Evolutionary conservation across 1,284 basidiomycete species (phyloP).

Genomic region (Anthracocystis setariae): DNA sequence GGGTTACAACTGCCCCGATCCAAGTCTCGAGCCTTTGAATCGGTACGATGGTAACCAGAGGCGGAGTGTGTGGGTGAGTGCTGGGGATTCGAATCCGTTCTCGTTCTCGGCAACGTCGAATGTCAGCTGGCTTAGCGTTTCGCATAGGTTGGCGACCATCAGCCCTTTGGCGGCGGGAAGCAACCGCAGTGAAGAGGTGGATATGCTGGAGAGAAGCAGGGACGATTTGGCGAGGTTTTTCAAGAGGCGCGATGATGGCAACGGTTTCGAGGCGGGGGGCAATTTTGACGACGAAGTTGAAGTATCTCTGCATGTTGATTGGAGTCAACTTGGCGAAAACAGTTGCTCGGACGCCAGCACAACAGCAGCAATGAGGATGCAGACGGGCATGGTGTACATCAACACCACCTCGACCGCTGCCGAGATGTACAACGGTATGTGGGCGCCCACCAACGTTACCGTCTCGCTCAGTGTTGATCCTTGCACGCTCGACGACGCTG

Average conservation of each 20-base stretch:
- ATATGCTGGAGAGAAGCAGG: not conserved
- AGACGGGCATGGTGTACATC: slow-evolving; percentile 28
- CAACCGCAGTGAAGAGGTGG: slow-evolving; percentile 1
- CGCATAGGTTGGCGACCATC: slow-evolving; percentile 14
- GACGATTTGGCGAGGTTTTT: slow-evolving; percentile 4
- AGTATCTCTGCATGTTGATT: slow-evolving; percentile 18
- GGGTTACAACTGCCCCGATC: slow-evolving; percentile 38
- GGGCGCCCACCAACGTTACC: slow-evolving; percentile 17
- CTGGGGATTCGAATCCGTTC: slow-evolving; percentile 18
- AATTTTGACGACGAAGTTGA: slow-evolving; percentile 35
- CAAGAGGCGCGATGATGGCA: slow-evolving; percentile 6
- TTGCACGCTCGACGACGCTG: slow-evolving; percentile 74
- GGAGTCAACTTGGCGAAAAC: slow-evolving; percentile 6
- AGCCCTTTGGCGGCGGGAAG: not conserved
- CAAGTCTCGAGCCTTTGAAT: slow-evolving; percentile 4
- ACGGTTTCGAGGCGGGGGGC: slow-evolving; percentile 12
- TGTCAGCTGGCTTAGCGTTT: slow-evolving; percentile 15
- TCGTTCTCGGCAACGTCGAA: slow-evolving; percentile 21
- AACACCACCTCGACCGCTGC: slow-evolving; percentile 16
- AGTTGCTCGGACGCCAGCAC: slow-evolving; percentile 10
- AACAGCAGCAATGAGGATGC: slow-evolving; percentile 1
- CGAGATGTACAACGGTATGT: slow-evolving; percentile 23
- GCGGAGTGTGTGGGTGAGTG: slow-evolving; percentile 25
- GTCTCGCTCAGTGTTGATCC: slow-evolving; percentile 23
- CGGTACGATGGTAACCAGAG: slow-evolving; percentile 26